phyloP scores from a whole-genome alignment of 495 filamentous ascomycete species.

The Penicillium mononematosum region DNA sequence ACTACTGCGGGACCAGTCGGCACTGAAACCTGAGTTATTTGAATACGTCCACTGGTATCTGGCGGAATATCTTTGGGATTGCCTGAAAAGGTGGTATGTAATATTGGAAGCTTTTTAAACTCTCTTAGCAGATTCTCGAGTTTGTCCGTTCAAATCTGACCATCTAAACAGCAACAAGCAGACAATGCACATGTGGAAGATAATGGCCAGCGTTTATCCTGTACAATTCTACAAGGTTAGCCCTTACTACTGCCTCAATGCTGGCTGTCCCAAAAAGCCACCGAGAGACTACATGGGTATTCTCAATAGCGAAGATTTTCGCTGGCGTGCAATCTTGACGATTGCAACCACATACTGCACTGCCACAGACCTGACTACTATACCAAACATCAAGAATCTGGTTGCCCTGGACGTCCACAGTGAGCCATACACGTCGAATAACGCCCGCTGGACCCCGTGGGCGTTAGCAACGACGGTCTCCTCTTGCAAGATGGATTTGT shows the following conservation, averaged over 20 bases:
- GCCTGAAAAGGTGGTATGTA: slow-evolving; percentile 32
- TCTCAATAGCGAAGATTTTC: slow-evolving; percentile 26
- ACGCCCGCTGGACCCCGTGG: slow-evolving; percentile 1
- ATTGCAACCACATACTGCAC: slow-evolving; percentile 26
- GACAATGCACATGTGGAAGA: slow-evolving; percentile 45
- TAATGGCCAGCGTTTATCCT: slow-evolving; percentile 39
- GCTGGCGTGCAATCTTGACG: slow-evolving; percentile 36
- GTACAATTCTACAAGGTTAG: slow-evolving; percentile 26
- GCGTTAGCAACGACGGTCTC: slow-evolving; percentile 1
- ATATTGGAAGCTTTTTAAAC: not conserved
- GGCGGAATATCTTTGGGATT: slow-evolving; percentile 42
- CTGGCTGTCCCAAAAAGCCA: slow-evolving; percentile 24
- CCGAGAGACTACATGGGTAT: slow-evolving; percentile 36
- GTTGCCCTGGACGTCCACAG: slow-evolving; percentile 38
- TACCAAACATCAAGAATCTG: slow-evolving; percentile 38
- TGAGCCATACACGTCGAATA: not conserved
- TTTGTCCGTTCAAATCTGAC: slow-evolving; percentile 7
- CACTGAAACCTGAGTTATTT: slow-evolving; percentile 29
- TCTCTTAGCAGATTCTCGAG: not conserved
- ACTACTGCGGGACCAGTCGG: slow-evolving; percentile 34
- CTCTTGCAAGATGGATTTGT: slow-evolving; percentile 40
- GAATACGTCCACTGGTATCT: slow-evolving; percentile 37
- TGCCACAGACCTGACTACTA: slow-evolving; percentile 34
- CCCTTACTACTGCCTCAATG: slow-evolving; percentile 26
- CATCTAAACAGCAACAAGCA: slow-evolving; percentile 31